Conservation (phyloP, 129 eudicot genomes). For the Lonicera japonica region DNA sequence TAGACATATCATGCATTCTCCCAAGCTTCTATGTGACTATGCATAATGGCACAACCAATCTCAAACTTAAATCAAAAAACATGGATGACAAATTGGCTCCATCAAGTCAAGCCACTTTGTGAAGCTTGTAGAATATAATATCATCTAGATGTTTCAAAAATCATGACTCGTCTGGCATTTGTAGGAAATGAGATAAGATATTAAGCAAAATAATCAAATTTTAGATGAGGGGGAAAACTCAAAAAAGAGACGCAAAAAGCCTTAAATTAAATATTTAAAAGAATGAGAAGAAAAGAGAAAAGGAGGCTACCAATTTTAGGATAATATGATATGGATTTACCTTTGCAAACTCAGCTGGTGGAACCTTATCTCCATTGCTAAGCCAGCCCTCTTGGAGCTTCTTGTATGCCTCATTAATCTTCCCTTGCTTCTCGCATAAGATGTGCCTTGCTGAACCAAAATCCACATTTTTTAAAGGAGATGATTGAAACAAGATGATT, state of each 20-base stretch:
- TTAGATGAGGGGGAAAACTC: neutral
- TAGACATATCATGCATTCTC: too few relatives aligned
- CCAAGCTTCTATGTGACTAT: too few relatives aligned
- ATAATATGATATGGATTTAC: slow-evolving; percentile 21
- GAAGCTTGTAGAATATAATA: too few relatives aligned
- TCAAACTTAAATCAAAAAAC: too few relatives aligned
- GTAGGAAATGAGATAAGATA: neutral
- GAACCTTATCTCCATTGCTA: slow-evolving; percentile 88
- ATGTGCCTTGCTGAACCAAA: slow-evolving; percentile 79
- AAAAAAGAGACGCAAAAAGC: neutral
- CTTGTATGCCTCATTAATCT: slow-evolving; percentile 95
- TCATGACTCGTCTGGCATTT: neutral
- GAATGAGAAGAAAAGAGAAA: neutral
- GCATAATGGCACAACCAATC: too few relatives aligned
- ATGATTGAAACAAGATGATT: neutral
- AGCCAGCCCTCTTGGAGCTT: slow-evolving; percentile 99
- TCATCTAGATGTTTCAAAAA: neutral
- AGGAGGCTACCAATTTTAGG: neutral
- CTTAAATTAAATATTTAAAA: neutral
- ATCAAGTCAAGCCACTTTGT: too few relatives aligned
- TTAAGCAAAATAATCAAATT: neutral
- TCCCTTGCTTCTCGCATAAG: slow-evolving; percentile 97
- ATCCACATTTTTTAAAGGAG: slow-evolving; percentile 1
- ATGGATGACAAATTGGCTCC: neutral
- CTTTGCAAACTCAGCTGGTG: slow-evolving; percentile 99